phyloP scores from a whole-genome alignment of 345 rosid genomes.

The Triadica sebifera region DNA sequence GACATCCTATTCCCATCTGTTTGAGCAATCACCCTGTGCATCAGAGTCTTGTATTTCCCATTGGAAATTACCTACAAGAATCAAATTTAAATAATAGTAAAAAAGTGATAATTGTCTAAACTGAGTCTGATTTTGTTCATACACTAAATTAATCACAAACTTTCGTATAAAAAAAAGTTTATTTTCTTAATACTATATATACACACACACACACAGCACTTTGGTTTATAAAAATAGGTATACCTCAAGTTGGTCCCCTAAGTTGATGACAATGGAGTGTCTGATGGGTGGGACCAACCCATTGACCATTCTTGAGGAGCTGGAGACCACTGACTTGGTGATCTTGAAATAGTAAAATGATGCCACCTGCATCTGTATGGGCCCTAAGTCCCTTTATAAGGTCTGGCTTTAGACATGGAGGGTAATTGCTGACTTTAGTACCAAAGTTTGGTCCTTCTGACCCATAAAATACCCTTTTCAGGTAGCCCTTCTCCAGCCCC shows the following conservation, averaged over 20 bases:
- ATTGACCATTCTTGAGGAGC: slow-evolving; percentile 77
- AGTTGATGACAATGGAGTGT: slow-evolving; percentile 84
- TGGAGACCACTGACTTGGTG: slow-evolving; percentile 93
- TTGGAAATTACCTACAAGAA: slow-evolving; percentile 67
- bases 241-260: slow-evolving; percentile 97
- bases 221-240: no score
- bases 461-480: slow-evolving; percentile 69
- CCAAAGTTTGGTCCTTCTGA: slow-evolving; percentile 73
- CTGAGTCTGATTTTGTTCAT: no score
- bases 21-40: slow-evolving; percentile 77
- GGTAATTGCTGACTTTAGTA: slow-evolving; percentile 89
- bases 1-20: slow-evolving; percentile 83
- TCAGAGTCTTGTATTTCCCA: slow-evolving; percentile 83
- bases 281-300: slow-evolving; percentile 86
- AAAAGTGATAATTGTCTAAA: no score
- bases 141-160: no score
- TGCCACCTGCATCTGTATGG: slow-evolving; percentile 96
- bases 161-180: no score
- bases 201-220: no score
- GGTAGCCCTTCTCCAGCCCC: slow-evolving; percentile 71
- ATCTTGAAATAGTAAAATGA: slow-evolving; percentile 87
- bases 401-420: slow-evolving; percentile 90
- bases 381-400: slow-evolving; percentile 86
- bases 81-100: no score
- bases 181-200: no score